A percentile compares a stretch with the other conserved stretches of the same genome.
phyloP scores from a whole-genome alignment of 2,329 filamentous ascomycete species.

The Arthroderma uncinatum region DNA sequence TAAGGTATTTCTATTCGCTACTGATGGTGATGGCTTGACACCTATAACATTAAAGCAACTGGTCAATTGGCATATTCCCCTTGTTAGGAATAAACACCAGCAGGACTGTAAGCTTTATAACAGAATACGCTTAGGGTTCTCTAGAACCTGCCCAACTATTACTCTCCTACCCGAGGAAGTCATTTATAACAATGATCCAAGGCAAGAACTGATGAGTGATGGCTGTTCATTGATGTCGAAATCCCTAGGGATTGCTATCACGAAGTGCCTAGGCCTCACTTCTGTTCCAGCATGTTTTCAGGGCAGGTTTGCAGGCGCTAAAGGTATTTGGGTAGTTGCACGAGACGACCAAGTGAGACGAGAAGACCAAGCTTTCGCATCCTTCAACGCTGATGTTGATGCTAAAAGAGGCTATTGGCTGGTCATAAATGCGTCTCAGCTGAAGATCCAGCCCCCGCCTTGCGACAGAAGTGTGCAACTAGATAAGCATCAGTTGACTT shows the following conservation, averaged over 20 bases:
- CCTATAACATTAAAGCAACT: conserved; percentile 30
- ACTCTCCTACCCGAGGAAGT: conserved; percentile 29
- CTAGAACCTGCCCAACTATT: conserved; percentile 34
- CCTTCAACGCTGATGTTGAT: not conserved
- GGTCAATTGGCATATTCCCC: conserved; percentile 38
- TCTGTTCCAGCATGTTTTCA: conserved; percentile 43
- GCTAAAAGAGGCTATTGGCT: conserved; percentile 40
- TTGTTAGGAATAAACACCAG: conserved; percentile 26
- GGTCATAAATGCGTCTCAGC: conserved; percentile 45
- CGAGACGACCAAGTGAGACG: conserved; percentile 19
- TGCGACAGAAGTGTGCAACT: conserved; percentile 23
- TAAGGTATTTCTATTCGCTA: conserved; percentile 34
- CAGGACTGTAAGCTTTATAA: conserved; percentile 37
- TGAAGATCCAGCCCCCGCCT: conserved; percentile 43
- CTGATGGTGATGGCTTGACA: conserved; percentile 35
- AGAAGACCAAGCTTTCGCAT: conserved; percentile 10
- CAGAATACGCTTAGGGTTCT: conserved; percentile 34
- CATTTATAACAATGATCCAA: conserved; percentile 24
- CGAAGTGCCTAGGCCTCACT: conserved; percentile 32
- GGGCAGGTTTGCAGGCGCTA: conserved; percentile 48
- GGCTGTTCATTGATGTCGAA: conserved; percentile 47
- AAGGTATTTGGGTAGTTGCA: conserved; percentile 51
- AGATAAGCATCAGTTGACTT: conserved; percentile 40
- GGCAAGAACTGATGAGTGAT: conserved; percentile 36
- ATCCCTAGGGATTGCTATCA: conserved; percentile 39